Base-by-base conservation (phyloP, 768 basidiomycete genomes). In the Phanerochaete sordida region DNA sequence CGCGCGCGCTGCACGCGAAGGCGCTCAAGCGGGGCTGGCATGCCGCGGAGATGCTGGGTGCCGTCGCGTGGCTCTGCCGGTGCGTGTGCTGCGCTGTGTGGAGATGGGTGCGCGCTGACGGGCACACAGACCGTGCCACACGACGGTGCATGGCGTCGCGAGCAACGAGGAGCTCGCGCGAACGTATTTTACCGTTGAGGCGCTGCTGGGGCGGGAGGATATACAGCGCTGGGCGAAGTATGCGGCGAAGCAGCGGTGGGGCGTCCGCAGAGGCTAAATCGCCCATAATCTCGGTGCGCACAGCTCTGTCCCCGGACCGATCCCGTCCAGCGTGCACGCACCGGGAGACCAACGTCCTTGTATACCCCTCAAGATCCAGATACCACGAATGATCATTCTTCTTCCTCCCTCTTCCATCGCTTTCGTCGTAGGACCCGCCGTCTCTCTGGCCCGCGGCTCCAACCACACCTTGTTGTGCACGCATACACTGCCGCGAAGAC, bases 21-120 rank as follows among this genome's bases (percentile, higher is more conserved):
- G 82, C 73, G n/a, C 63, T 81, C 43, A 85, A 83, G 75, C 80
- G 78, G 68, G 79, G 77, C 49, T 84, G 84, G 84, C 84, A 85
- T 66, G 69, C 77, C 0, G 76, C 80, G 65, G 66, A 71, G 33
- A 77, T 81, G 77, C 54, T 85, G 28, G 82, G 82, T 61, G 79
- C 81, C 5, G 83, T 86, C 9, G 84, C 84, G 19, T 86, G 83
- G 84, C 71, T 85, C 24, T 87, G 84, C 66, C 69, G 83, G 67
- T 66, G 62, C 23, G 70, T 66, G 6, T n/a, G 1, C 12, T 21
- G 50, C 2, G 43, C 19, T 53, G 28, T 43, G 44, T 31, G 26
- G n/a, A n/a, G n/a, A 48, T 23, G 24, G 12, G 33, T 35, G n/a
- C 37, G 54, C 13, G 51, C 33, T 43, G 23, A 33, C 51, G 27